Base-by-base conservation (phyloP, 164 flowering plant genomes). In the Vitis rotundifolia region DNA sequence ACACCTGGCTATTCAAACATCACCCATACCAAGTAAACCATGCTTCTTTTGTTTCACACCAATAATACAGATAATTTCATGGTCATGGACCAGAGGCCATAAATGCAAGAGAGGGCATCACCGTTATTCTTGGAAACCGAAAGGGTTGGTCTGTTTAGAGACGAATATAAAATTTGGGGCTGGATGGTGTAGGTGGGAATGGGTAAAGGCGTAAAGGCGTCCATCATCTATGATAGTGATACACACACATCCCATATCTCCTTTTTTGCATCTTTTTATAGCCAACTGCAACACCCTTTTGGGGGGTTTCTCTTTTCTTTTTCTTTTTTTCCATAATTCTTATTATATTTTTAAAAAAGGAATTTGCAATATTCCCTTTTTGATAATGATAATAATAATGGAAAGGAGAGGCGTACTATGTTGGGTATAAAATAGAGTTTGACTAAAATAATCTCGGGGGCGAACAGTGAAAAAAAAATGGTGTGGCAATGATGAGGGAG, bases 401-500 rank as follows among this genome's bases (percentile, higher is more conserved):
- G 59, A 52, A 59, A 54, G 6, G 28, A 64, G 68, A 48, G 69
- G 71, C 53, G 75, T 77, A 78, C 67, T 75, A 73, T 73, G 80
- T 60, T 71, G 73, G 62, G 74, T 70, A 74, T 76, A 70, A 60
- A 65, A 58, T 73, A 71, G 78, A 28, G 79, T 74, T 78, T 63
- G 78, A 73, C 79, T 68, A 77, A 80, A 78, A 76, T 76, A 81
- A 74, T 72, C 67, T 28, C 15, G 50, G 55, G 57, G 18, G 54
- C 2, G n/a, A n/a, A 19, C n/a, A 11, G 52, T 12, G 52, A 63
- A 61, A 52, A 65, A 13, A 66, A 50, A 51, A n/a, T 65, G 71
- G 54, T 15, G 64, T 56, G 72, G 84, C 81, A 84, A 83, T 83
- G 81, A 88, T 85, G 85, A 80, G 77, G 18, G 67, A 68, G 73